Evolutionary conservation across 2,329 filamentous ascomycete genomes (phyloP).

Genomic region (Pestalotiopsis sp.): DNA sequence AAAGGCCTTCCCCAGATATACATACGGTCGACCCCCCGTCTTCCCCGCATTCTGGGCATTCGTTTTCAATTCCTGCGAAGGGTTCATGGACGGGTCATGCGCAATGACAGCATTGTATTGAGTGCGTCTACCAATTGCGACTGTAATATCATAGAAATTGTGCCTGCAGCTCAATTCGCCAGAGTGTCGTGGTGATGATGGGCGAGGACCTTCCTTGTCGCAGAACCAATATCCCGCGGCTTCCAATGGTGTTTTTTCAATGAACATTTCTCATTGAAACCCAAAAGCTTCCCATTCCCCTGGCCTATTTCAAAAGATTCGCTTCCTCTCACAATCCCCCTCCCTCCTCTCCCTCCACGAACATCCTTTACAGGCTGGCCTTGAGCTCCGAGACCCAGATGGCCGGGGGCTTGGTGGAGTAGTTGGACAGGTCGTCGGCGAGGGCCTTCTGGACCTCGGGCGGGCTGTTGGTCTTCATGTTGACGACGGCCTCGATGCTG

Average conservation of each 20-base stretch:
- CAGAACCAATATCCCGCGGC: too few species aligned
- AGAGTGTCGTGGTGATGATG: neutral
- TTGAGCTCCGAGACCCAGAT: slow-evolving; percentile 12
- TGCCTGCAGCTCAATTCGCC: neutral
- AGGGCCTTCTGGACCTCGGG: slow-evolving; percentile 12
- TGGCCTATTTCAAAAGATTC: neutral
- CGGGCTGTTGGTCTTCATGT: neutral
- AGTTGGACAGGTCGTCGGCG: slow-evolving; percentile 16
- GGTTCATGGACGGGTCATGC: neutral
- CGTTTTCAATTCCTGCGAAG: neutral
- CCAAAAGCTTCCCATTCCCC: too few species aligned
- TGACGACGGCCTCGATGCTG: slow-evolving; percentile 12
- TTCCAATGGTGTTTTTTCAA: too few species aligned
- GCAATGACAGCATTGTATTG: neutral
- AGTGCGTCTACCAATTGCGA: neutral
- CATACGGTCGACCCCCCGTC: neutral
- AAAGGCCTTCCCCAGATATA: neutral
- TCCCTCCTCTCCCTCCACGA: neutral
- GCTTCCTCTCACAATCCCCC: neutral
- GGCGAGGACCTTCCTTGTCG: too few species aligned
- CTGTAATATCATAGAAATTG: neutral
- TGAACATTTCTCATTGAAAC: too few species aligned
- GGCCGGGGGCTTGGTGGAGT: slow-evolving; percentile 13
- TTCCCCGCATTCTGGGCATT: neutral
- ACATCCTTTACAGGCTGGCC: neutral